Percentiles rank a stretch among this genome's conserved stretches.
These are phyloP conservation scores for Botrytis fragariae DNA, from an alignment of 2,329 filamentous ascomycete species.

Conservation along the genomic window DNA sequence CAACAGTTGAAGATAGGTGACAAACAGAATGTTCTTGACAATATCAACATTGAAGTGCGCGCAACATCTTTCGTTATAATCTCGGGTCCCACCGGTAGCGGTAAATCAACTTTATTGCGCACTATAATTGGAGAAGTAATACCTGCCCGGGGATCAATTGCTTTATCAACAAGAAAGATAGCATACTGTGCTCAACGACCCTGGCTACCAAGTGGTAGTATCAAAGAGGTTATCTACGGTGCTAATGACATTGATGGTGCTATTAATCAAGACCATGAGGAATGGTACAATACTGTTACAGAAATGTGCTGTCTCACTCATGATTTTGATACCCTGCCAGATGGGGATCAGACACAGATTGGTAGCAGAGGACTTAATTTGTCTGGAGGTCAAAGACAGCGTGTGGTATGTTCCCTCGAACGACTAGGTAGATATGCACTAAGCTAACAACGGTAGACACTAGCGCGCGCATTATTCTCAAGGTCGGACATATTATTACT, in stretches of 20 bases:
- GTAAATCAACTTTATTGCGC: conserved; percentile 37
- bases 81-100: conserved; percentile 36
- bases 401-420: conserved; percentile 37
- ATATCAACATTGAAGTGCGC: neutral
- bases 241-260: conserved; percentile 29
- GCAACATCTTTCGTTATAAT: conserved; percentile 9
- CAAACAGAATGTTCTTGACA: neutral
- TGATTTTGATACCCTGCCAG: conserved; percentile 36
- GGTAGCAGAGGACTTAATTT: conserved; percentile 45
- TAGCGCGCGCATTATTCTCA: conserved; percentile 49
- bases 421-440: neutral
- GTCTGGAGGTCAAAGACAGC: conserved; percentile 47
- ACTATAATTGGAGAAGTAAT: conserved; percentile 38
- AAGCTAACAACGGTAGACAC: conserved; percentile 28
- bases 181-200: conserved; percentile 42
- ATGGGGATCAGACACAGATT: conserved; percentile 42
- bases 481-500: conserved; percentile 43
- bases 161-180: conserved; percentile 34
- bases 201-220: conserved; percentile 41
- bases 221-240: conserved; percentile 39
- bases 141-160: conserved; percentile 32
- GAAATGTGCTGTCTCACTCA: conserved; percentile 29
- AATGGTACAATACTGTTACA: conserved; percentile 40
- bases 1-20: neutral
- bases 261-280: conserved; percentile 21